A percentile compares a stretch with the other conserved stretches of the same genome.
Evolutionary conservation across 176 grass and related monocot species (phyloP).

Genomic region (Paspalum vaginatum): DNA sequence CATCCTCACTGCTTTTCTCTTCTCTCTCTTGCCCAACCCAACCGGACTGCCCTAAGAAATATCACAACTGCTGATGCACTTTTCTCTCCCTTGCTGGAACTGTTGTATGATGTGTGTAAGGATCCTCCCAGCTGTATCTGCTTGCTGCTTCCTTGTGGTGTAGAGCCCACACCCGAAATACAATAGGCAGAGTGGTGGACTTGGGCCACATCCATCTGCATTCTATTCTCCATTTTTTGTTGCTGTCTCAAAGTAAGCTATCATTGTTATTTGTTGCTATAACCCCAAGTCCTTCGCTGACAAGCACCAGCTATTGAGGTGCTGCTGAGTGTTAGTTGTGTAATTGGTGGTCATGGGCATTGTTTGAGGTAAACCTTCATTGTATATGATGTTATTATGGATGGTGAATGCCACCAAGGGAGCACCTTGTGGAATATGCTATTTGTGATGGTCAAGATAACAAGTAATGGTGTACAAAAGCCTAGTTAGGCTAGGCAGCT

Average conservation of each 20-base stretch:
- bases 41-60: not conserved
- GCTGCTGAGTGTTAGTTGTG: not conserved
- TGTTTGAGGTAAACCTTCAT: not conserved
- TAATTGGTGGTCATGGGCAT: not conserved
- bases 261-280: not conserved
- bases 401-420: not conserved
- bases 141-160: conserved; percentile 7
- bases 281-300: not conserved
- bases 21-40: not conserved
- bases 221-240: conserved; percentile 23
- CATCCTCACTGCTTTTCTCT: not conserved
- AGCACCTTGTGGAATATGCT: not conserved
- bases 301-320: not conserved
- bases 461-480: not conserved
- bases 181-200: not conserved
- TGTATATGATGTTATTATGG: too few relatives aligned
- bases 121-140: not conserved
- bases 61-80: conserved; percentile 5
- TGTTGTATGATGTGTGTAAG: not conserved
- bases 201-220: not conserved
- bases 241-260: conserved; percentile 9
- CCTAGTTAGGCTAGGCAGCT: not conserved
- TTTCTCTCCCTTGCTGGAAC: not conserved
- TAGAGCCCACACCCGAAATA: not conserved
- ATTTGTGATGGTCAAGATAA: not conserved